Conservation (phyloP, 1,284 basidiomycete species). For the Veloporphyrellus conicus region DNA sequence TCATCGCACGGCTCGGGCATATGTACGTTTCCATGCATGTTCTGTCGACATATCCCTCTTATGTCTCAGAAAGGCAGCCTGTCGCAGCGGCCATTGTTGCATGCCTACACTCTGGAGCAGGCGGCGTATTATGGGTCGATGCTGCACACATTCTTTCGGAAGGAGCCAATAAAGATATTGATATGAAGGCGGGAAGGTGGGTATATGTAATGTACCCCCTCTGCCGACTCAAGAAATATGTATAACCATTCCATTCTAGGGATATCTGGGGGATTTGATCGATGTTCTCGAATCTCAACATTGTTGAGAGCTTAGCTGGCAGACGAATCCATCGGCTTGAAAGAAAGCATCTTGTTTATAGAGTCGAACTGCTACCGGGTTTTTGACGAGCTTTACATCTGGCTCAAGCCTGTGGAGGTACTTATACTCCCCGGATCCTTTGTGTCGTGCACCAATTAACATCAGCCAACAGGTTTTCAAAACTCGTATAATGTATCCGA, state of each 20-base stretch:
- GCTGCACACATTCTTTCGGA: not conserved
- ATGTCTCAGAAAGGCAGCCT: slow-evolving; percentile 1
- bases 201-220: not conserved
- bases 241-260: not conserved
- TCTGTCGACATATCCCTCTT: not conserved
- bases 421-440: not conserved
- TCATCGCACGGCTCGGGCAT: not conserved
- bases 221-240: not conserved
- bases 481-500: no score
- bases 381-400: slow-evolving; percentile 2
- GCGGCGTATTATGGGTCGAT: not conserved
- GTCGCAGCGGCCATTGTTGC: not conserved
- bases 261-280: not conserved
- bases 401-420: slow-evolving; percentile 5
- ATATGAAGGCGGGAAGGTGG: not conserved
- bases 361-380: not conserved
- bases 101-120: not conserved
- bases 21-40: not conserved
- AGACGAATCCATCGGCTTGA: not conserved
- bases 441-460: not conserved
- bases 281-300: not conserved
- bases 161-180: not conserved
- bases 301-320: not conserved
- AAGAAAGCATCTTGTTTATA: slow-evolving; percentile 8
- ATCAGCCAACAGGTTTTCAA: no score